Percentiles rank a stretch among this genome's conserved stretches.
phyloP scores from a whole-genome alignment of 2,329 filamentous ascomycete genomes.

The Calonectria ilicicola region DNA sequence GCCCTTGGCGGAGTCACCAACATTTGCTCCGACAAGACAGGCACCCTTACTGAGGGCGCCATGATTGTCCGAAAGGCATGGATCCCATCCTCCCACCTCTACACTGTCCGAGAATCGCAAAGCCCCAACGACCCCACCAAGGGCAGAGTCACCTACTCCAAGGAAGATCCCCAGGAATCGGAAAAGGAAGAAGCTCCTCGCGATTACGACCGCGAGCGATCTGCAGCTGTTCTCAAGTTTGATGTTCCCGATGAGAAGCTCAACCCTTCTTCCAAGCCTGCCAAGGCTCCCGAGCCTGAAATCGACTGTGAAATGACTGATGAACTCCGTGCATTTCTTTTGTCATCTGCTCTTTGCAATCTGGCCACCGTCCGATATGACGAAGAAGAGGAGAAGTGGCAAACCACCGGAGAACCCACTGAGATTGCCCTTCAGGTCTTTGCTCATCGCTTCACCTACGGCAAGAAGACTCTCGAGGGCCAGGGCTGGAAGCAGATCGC shows the following conservation, averaged over 20 bases:
- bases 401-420: constrained; percentile 77
- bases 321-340: constrained; percentile 63
- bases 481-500: constrained; percentile 72
- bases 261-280: constrained; percentile 47
- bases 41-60: constrained; percentile 75
- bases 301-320: constrained; percentile 60
- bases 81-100: constrained; percentile 68
- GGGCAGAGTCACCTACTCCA: constrained; percentile 64
- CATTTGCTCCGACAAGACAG: constrained; percentile 81
- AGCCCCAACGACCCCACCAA: constrained; percentile 72
- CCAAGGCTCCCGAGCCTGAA: constrained; percentile 44
- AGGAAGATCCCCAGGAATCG: constrained; percentile 46
- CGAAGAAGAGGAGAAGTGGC: constrained; percentile 69
- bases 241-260: constrained; percentile 71
- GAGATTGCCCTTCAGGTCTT: constrained; percentile 84
- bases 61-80: constrained; percentile 78
- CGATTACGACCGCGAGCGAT: constrained; percentile 71
- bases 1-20: constrained; percentile 78
- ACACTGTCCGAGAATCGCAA: constrained; percentile 71
- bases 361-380: constrained; percentile 69
- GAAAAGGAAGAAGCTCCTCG: constrained; percentile 56
- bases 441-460: constrained; percentile 73
- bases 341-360: constrained; percentile 74
- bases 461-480: constrained; percentile 64
- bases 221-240: constrained; percentile 70